Evolutionary conservation across 129 eudicot genomes (phyloP).

Genomic region (Helianthus tuberosus): DNA sequence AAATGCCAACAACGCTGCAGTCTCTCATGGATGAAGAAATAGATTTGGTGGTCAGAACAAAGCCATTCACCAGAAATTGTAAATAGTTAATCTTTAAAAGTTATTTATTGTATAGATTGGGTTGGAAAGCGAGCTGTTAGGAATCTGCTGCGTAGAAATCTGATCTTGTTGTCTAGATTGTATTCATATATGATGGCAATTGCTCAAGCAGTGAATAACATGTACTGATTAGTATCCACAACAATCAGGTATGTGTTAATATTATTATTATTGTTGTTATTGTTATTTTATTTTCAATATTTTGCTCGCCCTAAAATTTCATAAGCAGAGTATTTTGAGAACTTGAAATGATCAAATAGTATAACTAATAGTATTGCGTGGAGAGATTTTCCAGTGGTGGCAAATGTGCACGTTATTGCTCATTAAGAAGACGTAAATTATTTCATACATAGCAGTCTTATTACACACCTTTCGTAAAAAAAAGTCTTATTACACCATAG

Average conservation of each 20-base stretch:
- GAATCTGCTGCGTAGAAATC: constrained; percentile 29
- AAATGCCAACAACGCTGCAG: constrained; percentile 15
- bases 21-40: constrained; percentile 9
- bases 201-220: constrained; percentile 27
- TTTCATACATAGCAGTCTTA: not conserved
- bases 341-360: not conserved
- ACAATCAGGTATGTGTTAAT: constrained; percentile 42
- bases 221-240: constrained; percentile 27
- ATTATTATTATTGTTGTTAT: no score
- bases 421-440: not conserved
- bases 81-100: constrained; percentile 29
- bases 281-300: not conserved
- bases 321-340: not conserved
- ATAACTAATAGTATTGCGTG: not conserved
- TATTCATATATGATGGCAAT: constrained; percentile 24
- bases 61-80: constrained; percentile 10
- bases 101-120: constrained; percentile 34
- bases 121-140: constrained; percentile 44
- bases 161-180: constrained; percentile 29
- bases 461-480: not conserved
- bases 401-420: not conserved
- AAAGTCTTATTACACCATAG: not conserved
- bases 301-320: not conserved
- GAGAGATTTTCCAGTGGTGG: not conserved
- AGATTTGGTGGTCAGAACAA: constrained; percentile 9